Conservation (phyloP, 1,284 basidiomycete genomes). For the Hemileia vastatrix region DNA sequence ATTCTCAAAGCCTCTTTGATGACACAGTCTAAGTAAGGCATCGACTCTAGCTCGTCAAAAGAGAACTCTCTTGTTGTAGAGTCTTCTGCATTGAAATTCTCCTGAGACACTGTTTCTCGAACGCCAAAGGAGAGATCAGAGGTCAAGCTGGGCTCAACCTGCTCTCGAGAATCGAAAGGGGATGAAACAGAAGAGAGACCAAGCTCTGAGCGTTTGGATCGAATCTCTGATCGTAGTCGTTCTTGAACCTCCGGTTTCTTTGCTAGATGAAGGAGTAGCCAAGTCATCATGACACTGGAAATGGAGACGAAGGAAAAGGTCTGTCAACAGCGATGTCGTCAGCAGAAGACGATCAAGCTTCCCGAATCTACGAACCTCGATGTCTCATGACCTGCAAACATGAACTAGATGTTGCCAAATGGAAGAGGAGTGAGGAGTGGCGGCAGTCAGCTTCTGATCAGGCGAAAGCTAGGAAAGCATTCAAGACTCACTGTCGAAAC, state of each 20-base stretch:
- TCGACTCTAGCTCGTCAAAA: too few relatives aligned
- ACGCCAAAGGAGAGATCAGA: too few relatives aligned
- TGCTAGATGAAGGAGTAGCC: constrained; percentile 61
- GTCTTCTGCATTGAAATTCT: too few relatives aligned
- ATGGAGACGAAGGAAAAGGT: too few relatives aligned
- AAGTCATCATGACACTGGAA: constrained; percentile 48
- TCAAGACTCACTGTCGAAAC: too few relatives aligned
- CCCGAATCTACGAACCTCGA: background rate
- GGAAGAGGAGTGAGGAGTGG: background rate
- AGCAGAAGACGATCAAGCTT: too few relatives aligned
- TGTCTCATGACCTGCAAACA: background rate
- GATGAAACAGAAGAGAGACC: background rate
- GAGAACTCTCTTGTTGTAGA: too few relatives aligned
- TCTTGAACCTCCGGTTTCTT: constrained; percentile 52
- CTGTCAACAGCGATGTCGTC: too few relatives aligned
- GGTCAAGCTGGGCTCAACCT: background rate
- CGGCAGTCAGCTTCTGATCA: too few relatives aligned
- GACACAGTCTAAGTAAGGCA: too few relatives aligned
- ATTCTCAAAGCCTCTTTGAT: too few relatives aligned
- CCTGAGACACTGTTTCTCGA: too few relatives aligned
- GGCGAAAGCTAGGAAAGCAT: background rate
- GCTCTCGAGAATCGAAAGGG: background rate
- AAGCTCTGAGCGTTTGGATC: constrained; percentile 1
- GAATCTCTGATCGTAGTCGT: constrained; percentile 53
- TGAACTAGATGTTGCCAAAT: background rate